A percentile compares a stretch with the other conserved stretches of the same genome.
phyloP scores from a whole-genome alignment of 495 filamentous ascomycete genomes.

The Glarea lozoyensis region DNA sequence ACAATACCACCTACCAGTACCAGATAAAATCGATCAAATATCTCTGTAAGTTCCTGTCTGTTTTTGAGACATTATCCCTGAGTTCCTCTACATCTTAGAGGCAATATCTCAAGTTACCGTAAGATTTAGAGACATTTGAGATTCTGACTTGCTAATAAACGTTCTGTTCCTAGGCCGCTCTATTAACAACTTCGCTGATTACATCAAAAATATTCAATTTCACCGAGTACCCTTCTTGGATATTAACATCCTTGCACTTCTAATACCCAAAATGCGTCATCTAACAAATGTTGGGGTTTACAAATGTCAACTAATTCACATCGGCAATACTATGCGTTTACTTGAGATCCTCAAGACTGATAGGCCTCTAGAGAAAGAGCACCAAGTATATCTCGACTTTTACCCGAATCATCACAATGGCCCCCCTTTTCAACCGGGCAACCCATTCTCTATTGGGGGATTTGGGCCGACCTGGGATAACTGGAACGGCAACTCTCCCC shows the following conservation, averaged over 20 bases:
- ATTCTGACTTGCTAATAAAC: too few relatives aligned
- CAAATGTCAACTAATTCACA: constrained; percentile 18
- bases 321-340: constrained; percentile 11
- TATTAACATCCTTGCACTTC: constrained; percentile 4
- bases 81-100: too few relatives aligned
- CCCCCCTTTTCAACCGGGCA: not conserved
- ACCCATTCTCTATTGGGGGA: constrained; percentile 1
- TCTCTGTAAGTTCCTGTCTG: too few relatives aligned
- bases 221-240: constrained; percentile 16
- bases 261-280: constrained; percentile 17
- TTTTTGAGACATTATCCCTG: too few relatives aligned
- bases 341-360: constrained; percentile 15
- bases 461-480: constrained; percentile 20
- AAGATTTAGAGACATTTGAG: too few relatives aligned
- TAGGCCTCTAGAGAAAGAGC: constrained; percentile 2
- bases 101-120: too few relatives aligned
- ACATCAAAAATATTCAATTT: constrained; percentile 14
- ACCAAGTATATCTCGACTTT: constrained; percentile 13
- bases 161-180: too few relatives aligned
- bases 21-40: too few relatives aligned
- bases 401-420: constrained; percentile 14
- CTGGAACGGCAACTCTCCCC: constrained; percentile 5
- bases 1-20: too few relatives aligned
- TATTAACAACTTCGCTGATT: constrained; percentile 9
- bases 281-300: constrained; percentile 14